Base-by-base conservation (phyloP, 371 early-diverging fungal genomes). In the Apophysomyces trapeziformis region DNA sequence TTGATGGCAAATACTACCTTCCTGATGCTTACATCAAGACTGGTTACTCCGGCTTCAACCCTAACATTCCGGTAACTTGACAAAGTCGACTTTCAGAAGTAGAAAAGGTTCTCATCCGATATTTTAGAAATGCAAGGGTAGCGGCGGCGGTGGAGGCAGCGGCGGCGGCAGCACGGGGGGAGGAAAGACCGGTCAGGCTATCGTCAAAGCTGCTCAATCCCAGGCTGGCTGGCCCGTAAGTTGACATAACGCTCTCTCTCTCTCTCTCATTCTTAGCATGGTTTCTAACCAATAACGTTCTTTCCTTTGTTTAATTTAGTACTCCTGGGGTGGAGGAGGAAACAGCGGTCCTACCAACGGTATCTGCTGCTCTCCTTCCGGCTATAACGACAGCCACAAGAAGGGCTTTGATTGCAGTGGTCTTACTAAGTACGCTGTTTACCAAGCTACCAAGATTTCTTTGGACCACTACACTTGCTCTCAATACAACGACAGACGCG, bases 361-460 rank as follows among this genome's bases (percentile, higher is more conserved):
- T 50, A 62, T 62, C 12, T 62, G 63, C 50, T 62, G 63, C 16
- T 62, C 63, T 9, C 50, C 50, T n/a, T 43, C 44, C 13, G 50
- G 63, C 14, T 50, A 62, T 45, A 50, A 62, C 16, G 63, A 62
- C 35, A 46, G 63, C 39, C 21, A 62, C 2, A 38, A 37, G 14
- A 62, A 50, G 35, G 73, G 73, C 8, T 61, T 68, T 36, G 69
- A 72, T 46, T 68, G 73, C 73, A 68, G 69, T 60, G 73, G 73
- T 57, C 61, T 72, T 45, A 61, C 68, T 38, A 65, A 66, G 41
- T 66, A 68, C 44, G 68, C 69, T 14, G 44, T 72, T 41, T 68
- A 64, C 56, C 44, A 61, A 12, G 67, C 63, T 9, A 60, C 56
- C 43, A 67, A 66, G 26, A 61, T 62, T 4, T 45, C 39, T 26